Base-by-base conservation (phyloP, 768 basidiomycete genomes). In the Imleria badia region DNA sequence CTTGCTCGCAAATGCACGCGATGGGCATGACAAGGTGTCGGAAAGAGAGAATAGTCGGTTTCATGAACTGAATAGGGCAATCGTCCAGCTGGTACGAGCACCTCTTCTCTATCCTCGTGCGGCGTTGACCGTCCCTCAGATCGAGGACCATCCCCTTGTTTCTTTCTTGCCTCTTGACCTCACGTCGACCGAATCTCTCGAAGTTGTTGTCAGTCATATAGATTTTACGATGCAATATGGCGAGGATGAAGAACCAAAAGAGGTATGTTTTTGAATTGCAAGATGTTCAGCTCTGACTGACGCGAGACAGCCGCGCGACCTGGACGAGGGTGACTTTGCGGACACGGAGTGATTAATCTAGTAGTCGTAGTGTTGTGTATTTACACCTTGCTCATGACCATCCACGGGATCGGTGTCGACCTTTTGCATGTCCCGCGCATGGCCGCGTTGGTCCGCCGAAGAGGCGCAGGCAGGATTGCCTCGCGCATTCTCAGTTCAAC, bases 151-250 rank as follows among this genome's bases (percentile, higher is more conserved):
- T 69, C 97, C 96, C 29, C 82, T 99, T 38, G 97, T 99, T 20
- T 94, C 94, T 3, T 99, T 99, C 77, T 74, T 99, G 35, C 95
- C 97, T 4, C 81, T 99, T 38, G 94, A 99, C 73, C 83, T 98
- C 33, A 86, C 93, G 15, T 83, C 85, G 58, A 82, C 94, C 45
- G 93, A 97, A 63, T 95, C 94, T 1, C 78, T 99, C 48, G 91
- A 92, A 66, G 86, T 83, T 3, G 86, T 98, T 11, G 79, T 99
- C 55, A 94, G 93, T 68, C 94, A 99, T 69, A 90, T 99, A 50
- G 97, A 99, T 75, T 96, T 93, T 64, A 89, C 93, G 54, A 94
- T 99, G 86, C 97, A 99, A 69, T 99, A 97, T 65, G 96, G 96
- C 33, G 96, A 98, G 75, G 93, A 95, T 55, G 96, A 99, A 69